Evolutionary conservation across 1,284 basidiomycete species (phyloP), one percentile per base, ranked within the genome.

Genomic region (Kalmanozyma brasiliensis): DNA sequence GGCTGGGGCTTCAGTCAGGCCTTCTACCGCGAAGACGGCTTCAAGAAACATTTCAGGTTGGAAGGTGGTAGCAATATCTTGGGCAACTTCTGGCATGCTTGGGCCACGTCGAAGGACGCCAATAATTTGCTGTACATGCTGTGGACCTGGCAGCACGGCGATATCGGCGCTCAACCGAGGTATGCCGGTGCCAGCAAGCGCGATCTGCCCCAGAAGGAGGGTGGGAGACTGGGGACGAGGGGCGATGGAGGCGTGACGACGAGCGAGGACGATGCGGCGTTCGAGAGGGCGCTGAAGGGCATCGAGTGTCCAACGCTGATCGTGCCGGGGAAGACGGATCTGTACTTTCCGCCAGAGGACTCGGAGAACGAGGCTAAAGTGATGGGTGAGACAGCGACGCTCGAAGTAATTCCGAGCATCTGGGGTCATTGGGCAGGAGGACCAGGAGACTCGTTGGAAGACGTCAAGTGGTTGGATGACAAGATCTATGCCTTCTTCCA

Each of bases 291-390:
- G 14, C 29, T 74, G 13, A 48, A 49, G 35, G 59, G 52, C 1
- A 74, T 74, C 26, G 34, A 68, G 32, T 65, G 57, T 30, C 52
- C 58, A 22, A 57, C 52, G 20, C 46, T 74, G 24, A 63, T 74
- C 22, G 45, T 73, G 20, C 73, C 73, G 1, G 45, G 48, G 4
- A 61, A 56, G 52, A 67, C 67, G 5, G 67, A 71, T 34, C n/a
- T 74, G n/a, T 74, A 74, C 51, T 74, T 74, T 36, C 73, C 73
- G 11, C 73, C 73, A 3, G 73, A 72, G 32, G 73, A 74, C 37
- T 62, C 55, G 20, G 47, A 64, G 19, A 19, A 53, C 4, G 71
- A 74, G 35, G 49, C 51, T 0, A 60, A 33, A n/a, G 23, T 62
- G 13, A 73, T 74, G 42, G 72, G 59, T 0, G 42, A 57, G 7